These are phyloP conservation scores for Lipomyces kockii DNA, from an alignment of 805 yeast species.

Conservation along the genomic window DNA sequence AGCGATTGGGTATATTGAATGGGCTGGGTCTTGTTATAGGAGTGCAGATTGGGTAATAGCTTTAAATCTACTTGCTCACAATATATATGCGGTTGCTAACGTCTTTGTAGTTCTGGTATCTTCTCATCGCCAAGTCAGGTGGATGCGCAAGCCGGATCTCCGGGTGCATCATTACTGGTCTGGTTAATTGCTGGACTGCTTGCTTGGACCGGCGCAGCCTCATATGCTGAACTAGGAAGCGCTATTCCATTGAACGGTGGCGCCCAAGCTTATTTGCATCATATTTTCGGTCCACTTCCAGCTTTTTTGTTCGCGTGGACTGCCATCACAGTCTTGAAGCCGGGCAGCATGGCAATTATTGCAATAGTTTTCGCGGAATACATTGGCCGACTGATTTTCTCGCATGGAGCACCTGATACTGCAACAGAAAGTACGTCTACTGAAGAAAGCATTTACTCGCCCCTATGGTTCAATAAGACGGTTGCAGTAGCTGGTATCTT, in stretches of 20 bases:
- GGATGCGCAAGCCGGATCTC: slow-evolving; percentile 47
- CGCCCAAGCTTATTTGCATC: slow-evolving; percentile 48
- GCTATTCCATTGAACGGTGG: slow-evolving; percentile 51
- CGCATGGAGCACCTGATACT: not conserved
- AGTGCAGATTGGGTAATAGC: slow-evolving; percentile 49
- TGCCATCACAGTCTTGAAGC: slow-evolving; percentile 48
- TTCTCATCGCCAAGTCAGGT: slow-evolving; percentile 51
- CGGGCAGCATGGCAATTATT: slow-evolving; percentile 50
- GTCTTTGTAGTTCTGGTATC: slow-evolving; percentile 45
- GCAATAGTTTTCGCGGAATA: slow-evolving; percentile 50
- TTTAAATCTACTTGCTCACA: not conserved
- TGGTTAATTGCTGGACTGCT: slow-evolving; percentile 50
- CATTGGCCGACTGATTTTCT: slow-evolving; percentile 38
- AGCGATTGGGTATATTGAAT: slow-evolving; percentile 37
- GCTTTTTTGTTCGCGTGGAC: slow-evolving; percentile 50
- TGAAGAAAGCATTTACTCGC: slow-evolving; percentile 27
- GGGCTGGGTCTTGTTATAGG: slow-evolving; percentile 50
- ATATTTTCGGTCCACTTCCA: slow-evolving; percentile 47
- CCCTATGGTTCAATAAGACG: slow-evolving; percentile 42
- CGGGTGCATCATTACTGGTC: slow-evolving; percentile 46
- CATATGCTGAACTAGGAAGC: slow-evolving; percentile 50
- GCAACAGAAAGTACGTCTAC: slow-evolving; percentile 17
- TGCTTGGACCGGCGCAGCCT: slow-evolving; percentile 53
- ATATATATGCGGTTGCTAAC: not conserved
- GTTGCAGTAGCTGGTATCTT: slow-evolving; percentile 44